These are phyloP conservation scores for Dissophora ornata DNA, from an alignment of 192 early-diverging fungal genomes.

Conservation along the genomic window DNA sequence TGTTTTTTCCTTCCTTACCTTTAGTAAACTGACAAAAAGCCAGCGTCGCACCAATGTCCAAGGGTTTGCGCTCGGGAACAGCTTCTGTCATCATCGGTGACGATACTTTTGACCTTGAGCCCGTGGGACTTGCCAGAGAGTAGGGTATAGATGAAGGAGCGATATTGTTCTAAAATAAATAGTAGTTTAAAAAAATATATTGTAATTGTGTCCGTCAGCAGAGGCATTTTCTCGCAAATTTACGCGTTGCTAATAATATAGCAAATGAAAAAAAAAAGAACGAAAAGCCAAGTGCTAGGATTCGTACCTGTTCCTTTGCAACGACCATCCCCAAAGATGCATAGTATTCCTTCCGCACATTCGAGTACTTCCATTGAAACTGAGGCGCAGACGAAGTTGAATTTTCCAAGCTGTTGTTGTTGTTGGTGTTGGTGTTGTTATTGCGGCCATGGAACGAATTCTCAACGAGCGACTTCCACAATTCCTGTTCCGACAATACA, in stretches of 20 bases:
- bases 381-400: slow-evolving; percentile 32
- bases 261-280: no score
- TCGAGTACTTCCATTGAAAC: slow-evolving; percentile 59
- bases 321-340: slow-evolving; percentile 47
- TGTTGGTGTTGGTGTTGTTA: neutral
- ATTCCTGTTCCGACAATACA: slow-evolving; percentile 26
- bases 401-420: neutral
- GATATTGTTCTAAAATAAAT: neutral
- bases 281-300: no score
- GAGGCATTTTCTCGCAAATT: no score
- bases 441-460: slow-evolving; percentile 31
- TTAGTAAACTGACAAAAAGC: slow-evolving; percentile 42
- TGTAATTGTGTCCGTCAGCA: no score
- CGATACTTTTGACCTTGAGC: slow-evolving; percentile 28
- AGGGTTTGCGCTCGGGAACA: slow-evolving; percentile 25
- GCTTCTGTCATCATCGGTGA: slow-evolving; percentile 36
- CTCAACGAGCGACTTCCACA: slow-evolving; percentile 41
- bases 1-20: slow-evolving; percentile 34
- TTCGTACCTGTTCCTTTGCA: slow-evolving; percentile 33
- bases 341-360: slow-evolving; percentile 53
- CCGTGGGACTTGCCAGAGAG: slow-evolving; percentile 3
- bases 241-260: no score
- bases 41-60: slow-evolving; percentile 22
- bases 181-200: no score
- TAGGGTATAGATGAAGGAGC: slow-evolving; percentile 8